Conservation (phyloP, 2,329 filamentous ascomycete species). For the Pyrenophora graminea region DNA sequence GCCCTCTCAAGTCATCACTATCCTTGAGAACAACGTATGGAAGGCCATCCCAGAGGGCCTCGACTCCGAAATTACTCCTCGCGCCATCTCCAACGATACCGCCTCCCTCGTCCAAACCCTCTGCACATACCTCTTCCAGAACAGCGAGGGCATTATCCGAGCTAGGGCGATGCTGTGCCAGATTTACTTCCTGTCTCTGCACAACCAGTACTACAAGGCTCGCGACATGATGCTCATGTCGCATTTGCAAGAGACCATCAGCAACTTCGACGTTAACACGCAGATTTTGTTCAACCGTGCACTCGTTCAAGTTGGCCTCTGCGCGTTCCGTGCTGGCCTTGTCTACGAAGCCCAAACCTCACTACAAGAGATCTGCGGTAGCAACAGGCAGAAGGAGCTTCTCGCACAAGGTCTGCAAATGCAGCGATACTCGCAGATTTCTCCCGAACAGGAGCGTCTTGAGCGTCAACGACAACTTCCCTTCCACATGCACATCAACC, state of each 20-base stretch:
- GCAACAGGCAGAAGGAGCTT: constrained; percentile 95
- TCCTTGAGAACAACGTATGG: constrained; percentile 94
- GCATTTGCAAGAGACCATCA: constrained; percentile 95
- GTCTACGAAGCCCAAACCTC: constrained; percentile 98
- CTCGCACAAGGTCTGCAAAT: constrained; percentile 98
- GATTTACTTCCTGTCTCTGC: constrained; percentile 96
- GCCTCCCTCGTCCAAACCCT: constrained; percentile 79
- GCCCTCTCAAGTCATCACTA: constrained; percentile 89
- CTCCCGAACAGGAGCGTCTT: constrained; percentile 94
- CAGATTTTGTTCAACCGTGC: constrained; percentile 99
- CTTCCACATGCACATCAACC: constrained; percentile 99
- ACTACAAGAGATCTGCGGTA: constrained; percentile 96
- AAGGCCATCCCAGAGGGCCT: constrained; percentile 71
- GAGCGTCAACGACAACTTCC: constrained; percentile 97
- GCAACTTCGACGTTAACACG: constrained; percentile 93
- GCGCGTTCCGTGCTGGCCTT: constrained; percentile 94
- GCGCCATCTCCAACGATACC: constrained; percentile 69
- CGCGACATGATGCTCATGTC: constrained; percentile 99
- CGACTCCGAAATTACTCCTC: constrained; percentile 81
- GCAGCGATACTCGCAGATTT: constrained; percentile 93
- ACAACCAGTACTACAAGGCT: constrained; percentile 97
- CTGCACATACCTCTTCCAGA: constrained; percentile 90
- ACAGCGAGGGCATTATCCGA: constrained; percentile 94
- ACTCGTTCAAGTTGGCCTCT: constrained; percentile 95
- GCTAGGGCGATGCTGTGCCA: constrained; percentile 97